These are phyloP conservation scores for Rutstroemia sp. DNA, from an alignment of 2,329 filamentous ascomycete species.

Conservation along the genomic window DNA sequence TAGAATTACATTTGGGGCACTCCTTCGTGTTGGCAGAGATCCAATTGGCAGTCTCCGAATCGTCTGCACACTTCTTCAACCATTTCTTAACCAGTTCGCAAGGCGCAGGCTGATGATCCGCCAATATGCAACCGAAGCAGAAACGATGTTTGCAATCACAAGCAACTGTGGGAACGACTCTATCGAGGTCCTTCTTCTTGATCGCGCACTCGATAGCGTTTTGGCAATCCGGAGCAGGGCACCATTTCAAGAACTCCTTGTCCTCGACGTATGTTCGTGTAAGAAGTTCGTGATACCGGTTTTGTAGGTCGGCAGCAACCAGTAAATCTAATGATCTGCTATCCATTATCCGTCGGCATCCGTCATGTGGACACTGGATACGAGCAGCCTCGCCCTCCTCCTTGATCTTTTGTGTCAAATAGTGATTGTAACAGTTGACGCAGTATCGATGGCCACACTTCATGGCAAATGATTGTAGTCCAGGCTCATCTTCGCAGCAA, in stretches of 20 bases:
- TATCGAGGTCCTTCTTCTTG: slow-evolving; percentile 79
- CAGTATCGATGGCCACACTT: slow-evolving; percentile 94
- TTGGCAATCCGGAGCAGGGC: slow-evolving; percentile 92
- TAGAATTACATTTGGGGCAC: slow-evolving; percentile 91
- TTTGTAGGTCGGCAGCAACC: slow-evolving; percentile 47
- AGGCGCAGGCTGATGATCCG: slow-evolving; percentile 88
- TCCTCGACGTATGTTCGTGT: slow-evolving; percentile 96
- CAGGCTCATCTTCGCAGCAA: slow-evolving; percentile 81
- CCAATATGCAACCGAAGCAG: slow-evolving; percentile 88
- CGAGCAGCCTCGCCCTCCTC: slow-evolving; percentile 92
- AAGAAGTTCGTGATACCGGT: slow-evolving; percentile 74
- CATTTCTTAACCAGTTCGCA: slow-evolving; percentile 88
- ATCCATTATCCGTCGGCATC: slow-evolving; percentile 85
- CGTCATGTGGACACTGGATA: slow-evolving; percentile 86
- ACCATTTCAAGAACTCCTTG: slow-evolving; percentile 94
- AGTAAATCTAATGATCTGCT: slow-evolving; percentile 79
- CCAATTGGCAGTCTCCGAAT: slow-evolving; percentile 98
- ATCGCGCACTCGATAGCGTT: slow-evolving; percentile 85
- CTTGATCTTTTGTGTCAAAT: slow-evolving; percentile 84
- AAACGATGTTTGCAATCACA: slow-evolving; percentile 82
- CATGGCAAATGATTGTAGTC: slow-evolving; percentile 80
- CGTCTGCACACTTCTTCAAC: slow-evolving; percentile 97
- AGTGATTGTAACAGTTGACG: slow-evolving; percentile 85
- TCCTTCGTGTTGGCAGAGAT: slow-evolving; percentile 99
- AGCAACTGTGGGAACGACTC: slow-evolving; percentile 81